Conservation (phyloP, 2,329 filamentous ascomycete genomes). For the Claviceps spartinae region DNA sequence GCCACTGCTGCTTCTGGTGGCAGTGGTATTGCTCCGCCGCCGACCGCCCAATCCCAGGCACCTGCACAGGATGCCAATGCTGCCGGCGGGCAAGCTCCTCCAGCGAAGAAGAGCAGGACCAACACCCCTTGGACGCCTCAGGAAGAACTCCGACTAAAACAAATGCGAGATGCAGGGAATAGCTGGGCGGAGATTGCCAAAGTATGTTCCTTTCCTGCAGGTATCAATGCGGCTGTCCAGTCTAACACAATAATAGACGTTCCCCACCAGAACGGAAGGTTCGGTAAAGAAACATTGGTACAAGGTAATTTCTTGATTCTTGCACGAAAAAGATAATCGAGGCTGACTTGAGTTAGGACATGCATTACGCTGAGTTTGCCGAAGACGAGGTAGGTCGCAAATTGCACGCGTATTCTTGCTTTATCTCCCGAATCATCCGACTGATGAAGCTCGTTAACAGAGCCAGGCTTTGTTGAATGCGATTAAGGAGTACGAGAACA, state of each 20-base stretch:
- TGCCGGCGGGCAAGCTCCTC: constrained; percentile 30
- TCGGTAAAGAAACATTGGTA: constrained; percentile 99
- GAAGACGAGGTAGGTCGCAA: constrained; percentile 69
- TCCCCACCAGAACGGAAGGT: constrained; percentile 84
- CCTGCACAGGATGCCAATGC: constrained; percentile 19
- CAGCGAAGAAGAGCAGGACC: constrained; percentile 85
- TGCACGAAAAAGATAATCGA: neutral
- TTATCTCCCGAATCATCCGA: neutral
- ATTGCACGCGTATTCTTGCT: neutral
- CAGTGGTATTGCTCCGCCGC: constrained; percentile 5
- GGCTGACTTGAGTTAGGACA: constrained; percentile 47
- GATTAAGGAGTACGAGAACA: constrained; percentile 97
- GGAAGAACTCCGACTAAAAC: constrained; percentile 83
- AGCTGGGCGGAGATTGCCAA: constrained; percentile 99
- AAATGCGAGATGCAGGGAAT: constrained; percentile 83
- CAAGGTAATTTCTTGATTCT: constrained; percentile 46
- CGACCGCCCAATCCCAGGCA: constrained; percentile 16
- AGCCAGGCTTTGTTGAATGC: constrained; percentile 72
- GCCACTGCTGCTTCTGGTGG: neutral
- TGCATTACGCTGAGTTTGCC: constrained; percentile 98
- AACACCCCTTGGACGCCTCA: constrained; percentile 97
- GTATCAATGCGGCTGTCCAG: neutral
- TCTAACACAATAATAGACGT: constrained; percentile 45
- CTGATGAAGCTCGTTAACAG: constrained; percentile 26
- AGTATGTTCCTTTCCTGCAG: constrained; percentile 44